Conservation (phyloP, 345 rosid species). For the Camelina hispida region DNA sequence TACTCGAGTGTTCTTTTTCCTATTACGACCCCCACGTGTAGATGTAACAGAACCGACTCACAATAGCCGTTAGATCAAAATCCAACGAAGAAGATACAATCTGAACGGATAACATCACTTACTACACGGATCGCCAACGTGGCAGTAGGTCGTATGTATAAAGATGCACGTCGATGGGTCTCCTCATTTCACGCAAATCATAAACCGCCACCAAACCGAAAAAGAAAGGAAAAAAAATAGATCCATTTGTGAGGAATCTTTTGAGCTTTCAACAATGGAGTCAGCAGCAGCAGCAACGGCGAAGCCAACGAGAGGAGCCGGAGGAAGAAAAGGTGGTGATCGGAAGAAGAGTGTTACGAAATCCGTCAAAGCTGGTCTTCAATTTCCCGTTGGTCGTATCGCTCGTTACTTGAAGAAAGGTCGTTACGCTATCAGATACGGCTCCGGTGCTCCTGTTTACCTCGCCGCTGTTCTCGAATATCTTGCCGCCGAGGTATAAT, state of each 20-base stretch:
- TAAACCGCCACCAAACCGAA: conserved; percentile 33
- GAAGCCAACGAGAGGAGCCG: conserved; percentile 54
- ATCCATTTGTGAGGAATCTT: conserved; percentile 18
- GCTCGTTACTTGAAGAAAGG: conserved; percentile 77
- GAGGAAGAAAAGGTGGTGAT: conserved; percentile 66
- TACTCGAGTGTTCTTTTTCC: not conserved
- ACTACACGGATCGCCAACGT: conserved; percentile 42
- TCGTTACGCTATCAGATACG: conserved; percentile 64
- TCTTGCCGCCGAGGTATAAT: conserved; percentile 73
- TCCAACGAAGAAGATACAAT: conserved; percentile 22
- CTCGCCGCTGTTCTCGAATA: conserved; percentile 85
- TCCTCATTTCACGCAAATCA: not conserved
- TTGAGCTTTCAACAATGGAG: conserved; percentile 50
- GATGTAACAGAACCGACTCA: not conserved
- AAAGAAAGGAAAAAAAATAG: not conserved
- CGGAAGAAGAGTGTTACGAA: conserved; percentile 66
- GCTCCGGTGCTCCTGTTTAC: conserved; percentile 73
- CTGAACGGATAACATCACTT: conserved; percentile 18
- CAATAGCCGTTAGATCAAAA: conserved; percentile 32
- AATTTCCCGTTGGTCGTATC: conserved; percentile 81
- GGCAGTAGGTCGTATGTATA: conserved; percentile 30
- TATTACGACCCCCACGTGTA: conserved; percentile 31
- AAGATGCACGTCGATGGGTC: not conserved
- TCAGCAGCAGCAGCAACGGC: conserved; percentile 16
- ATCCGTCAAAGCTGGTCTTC: conserved; percentile 73